phyloP scores from a whole-genome alignment of 495 filamentous ascomycete genomes.

The Tuber umbilicatum region DNA sequence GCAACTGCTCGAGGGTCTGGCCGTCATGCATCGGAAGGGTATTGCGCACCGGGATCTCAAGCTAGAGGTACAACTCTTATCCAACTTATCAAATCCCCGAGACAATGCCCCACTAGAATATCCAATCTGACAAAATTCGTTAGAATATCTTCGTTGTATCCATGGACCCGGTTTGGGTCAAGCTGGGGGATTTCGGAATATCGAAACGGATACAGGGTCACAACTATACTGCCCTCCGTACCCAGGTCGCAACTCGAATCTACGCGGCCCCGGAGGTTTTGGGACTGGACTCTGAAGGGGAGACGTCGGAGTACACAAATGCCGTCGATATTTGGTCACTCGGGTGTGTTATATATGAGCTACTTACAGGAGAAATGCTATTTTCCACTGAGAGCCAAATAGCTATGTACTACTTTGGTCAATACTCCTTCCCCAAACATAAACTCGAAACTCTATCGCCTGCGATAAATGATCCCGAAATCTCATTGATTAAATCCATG shows the following conservation, averaged over 20 bases:
- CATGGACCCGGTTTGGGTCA: constrained; percentile 9
- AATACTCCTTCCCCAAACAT: not conserved
- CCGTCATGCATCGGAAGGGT: constrained; percentile 14
- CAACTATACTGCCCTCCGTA: too few relatives aligned
- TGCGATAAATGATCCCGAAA: not conserved
- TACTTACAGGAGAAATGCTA: not conserved
- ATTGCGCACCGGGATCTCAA: constrained; percentile 21
- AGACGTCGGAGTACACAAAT: constrained; percentile 18
- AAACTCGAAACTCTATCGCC: not conserved
- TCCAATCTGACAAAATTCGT: too few relatives aligned
- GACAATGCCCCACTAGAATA: too few relatives aligned
- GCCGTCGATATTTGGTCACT: constrained; percentile 29
- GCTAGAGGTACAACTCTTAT: not conserved
- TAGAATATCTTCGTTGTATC: constrained; percentile 17
- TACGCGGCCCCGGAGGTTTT: constrained; percentile 21
- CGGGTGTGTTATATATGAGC: constrained; percentile 23
- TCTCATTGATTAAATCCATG: too few relatives aligned
- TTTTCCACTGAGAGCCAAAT: not conserved
- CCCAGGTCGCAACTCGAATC: constrained; percentile 7
- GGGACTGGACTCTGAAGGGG: not conserved
- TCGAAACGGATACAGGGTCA: constrained; percentile 15
- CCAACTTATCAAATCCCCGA: too few relatives aligned
- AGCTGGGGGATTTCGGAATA: constrained; percentile 20
- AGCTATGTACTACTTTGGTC: not conserved
- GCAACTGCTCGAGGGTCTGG: constrained; percentile 18